Conservation (phyloP, 2,329 filamentous ascomycete genomes). For the Alternaria angustiovoidea region DNA sequence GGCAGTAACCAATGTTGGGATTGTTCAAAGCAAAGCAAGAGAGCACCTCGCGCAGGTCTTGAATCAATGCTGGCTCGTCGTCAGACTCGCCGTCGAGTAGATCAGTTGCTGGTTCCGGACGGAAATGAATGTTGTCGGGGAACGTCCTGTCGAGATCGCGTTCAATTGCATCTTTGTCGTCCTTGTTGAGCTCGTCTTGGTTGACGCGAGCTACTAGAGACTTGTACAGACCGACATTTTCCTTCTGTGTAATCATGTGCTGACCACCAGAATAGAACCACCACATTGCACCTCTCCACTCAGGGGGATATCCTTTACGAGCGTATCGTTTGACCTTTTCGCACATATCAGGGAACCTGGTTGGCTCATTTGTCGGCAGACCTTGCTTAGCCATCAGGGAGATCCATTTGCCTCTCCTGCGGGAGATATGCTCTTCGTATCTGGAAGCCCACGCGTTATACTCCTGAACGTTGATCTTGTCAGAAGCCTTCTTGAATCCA, state of each 20-base stretch:
- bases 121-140: conserved; percentile 91
- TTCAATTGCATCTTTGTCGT: conserved; percentile 90
- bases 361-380: conserved; percentile 74
- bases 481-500: conserved; percentile 88
- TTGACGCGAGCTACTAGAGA: conserved; percentile 73
- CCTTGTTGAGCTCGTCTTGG: conserved; percentile 67
- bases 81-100: conserved; percentile 40
- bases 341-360: conserved; percentile 79
- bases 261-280: conserved; percentile 95
- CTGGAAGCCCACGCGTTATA: conserved; percentile 82
- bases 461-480: conserved; percentile 76
- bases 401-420: conserved; percentile 83
- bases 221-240: conserved; percentile 72
- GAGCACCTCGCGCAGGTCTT: conserved; percentile 82
- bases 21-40: conserved; percentile 92
- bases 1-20: conserved; percentile 91
- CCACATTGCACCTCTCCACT: conserved; percentile 95
- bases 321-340: conserved; percentile 89
- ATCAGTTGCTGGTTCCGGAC: conserved; percentile 62
- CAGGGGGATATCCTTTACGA: conserved; percentile 90
- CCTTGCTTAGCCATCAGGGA: conserved; percentile 78
- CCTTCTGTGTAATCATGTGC: conserved; percentile 76
- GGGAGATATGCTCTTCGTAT: conserved; percentile 78
- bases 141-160: conserved; percentile 93
- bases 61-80: conserved; percentile 78